Conservation (phyloP, 78 protist species). For the Bodo saltans region DNA sequence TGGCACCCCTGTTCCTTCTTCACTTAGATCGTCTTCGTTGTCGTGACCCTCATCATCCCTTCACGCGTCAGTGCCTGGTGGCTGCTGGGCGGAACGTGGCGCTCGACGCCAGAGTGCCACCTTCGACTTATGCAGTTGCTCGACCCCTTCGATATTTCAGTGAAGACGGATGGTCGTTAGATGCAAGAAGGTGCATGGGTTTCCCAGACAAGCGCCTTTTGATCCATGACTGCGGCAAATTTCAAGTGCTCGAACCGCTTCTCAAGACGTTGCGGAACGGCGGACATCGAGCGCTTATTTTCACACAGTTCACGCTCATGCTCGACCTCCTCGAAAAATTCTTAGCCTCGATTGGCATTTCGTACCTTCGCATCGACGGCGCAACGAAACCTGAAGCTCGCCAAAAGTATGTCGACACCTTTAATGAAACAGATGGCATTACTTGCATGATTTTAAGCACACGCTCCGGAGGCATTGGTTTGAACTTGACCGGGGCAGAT, state of each 20-base stretch:
- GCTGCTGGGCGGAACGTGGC: no score
- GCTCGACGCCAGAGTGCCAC: no score
- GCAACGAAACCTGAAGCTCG: slow-evolving; percentile 76
- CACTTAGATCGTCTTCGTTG: no score
- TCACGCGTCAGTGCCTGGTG: no score
- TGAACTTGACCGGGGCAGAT: slow-evolving; percentile 95
- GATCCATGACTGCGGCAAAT: slow-evolving; percentile 92
- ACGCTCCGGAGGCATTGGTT: slow-evolving; percentile 91
- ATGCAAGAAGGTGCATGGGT: no score
- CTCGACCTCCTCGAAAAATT: slow-evolving; percentile 88
- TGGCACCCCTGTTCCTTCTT: no score
- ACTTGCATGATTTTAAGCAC: slow-evolving; percentile 87
- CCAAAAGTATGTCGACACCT: slow-evolving; percentile 73
- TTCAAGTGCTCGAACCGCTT: slow-evolving; percentile 65
- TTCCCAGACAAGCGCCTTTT: slow-evolving; percentile 87
- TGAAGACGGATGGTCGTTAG: no score
- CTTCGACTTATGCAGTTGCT: no score
- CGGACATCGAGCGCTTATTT: slow-evolving; percentile 73
- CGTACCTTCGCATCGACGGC: slow-evolving; percentile 93
- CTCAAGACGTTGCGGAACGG: slow-evolving; percentile 51
- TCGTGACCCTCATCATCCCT: no score
- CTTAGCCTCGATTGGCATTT: slow-evolving; percentile 61
- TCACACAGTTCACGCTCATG: slow-evolving; percentile 87
- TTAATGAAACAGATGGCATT: slow-evolving; percentile 64
- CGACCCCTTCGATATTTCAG: no score